A percentile compares a stretch with the other conserved stretches of the same genome.
Evolutionary conservation across 306 rosid genomes (phyloP).

Genomic region (Lathyrus sativus): DNA sequence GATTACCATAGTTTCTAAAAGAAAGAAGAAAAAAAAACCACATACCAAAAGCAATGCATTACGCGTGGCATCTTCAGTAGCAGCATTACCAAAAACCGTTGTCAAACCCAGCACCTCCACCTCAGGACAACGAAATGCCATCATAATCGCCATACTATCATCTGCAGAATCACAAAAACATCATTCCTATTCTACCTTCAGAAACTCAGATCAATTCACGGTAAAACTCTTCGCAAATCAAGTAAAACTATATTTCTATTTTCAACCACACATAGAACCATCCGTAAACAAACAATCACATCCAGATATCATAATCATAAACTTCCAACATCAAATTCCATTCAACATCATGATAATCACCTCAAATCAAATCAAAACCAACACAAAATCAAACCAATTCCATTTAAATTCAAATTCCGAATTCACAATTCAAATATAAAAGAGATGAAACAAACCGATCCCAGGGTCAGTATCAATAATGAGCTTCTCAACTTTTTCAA

Average conservation of each 20-base stretch:
- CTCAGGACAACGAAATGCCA: conserved; percentile 83
- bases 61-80: conserved; percentile 66
- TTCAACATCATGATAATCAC: conserved; percentile 3
- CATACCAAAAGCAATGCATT: conserved; percentile 94
- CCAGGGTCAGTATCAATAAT: conserved; percentile 98
- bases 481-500: conserved; percentile 55
- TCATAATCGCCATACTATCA: conserved; percentile 85
- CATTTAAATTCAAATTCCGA: not conserved
- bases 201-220: conserved; percentile 11
- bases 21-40: conserved; percentile 18
- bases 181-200: not conserved
- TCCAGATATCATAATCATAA: not conserved
- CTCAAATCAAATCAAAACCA: conserved; percentile 7
- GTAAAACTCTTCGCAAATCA: too few species aligned
- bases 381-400: not conserved
- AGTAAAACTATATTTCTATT: too few species aligned
- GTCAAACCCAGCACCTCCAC: conserved; percentile 83
- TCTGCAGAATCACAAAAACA: conserved; percentile 49
- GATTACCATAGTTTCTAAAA: not conserved
- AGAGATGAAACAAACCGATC: conserved; percentile 61
- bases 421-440: not conserved
- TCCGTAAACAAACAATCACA: not conserved
- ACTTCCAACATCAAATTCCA: not conserved
- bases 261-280: too few species aligned
- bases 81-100: conserved; percentile 74